Conservation (phyloP, 129 eudicot genomes). For the Artemisia tridentata region DNA sequence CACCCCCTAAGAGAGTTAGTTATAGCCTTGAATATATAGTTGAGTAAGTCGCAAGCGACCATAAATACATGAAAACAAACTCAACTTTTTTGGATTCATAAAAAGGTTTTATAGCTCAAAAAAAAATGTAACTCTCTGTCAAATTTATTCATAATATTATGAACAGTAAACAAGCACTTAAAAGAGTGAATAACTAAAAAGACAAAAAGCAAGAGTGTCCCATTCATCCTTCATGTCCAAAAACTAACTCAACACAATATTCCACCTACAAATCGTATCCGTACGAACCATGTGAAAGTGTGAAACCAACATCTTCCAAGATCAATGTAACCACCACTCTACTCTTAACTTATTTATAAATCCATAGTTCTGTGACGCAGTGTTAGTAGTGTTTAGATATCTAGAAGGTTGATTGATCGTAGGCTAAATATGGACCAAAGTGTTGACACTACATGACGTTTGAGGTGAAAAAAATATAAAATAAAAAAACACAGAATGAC, state of each 20-base stretch:
- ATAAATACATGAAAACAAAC: neutral
- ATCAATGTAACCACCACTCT: neutral
- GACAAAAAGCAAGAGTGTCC: neutral
- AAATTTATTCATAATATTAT: neutral
- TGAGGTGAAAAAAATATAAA: too few species aligned
- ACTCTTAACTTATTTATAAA: neutral
- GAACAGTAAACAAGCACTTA: neutral
- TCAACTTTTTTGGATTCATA: neutral
- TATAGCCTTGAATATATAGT: neutral
- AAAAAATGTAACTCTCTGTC: neutral
- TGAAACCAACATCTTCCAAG: neutral
- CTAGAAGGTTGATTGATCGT: too few species aligned
- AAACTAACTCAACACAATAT: neutral
- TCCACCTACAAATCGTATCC: neutral
- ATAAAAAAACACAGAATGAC: too few species aligned
- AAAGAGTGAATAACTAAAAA: neutral
- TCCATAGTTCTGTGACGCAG: too few species aligned
- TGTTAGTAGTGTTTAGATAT: too few species aligned
- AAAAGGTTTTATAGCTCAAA: neutral
- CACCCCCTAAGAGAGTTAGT: neutral
- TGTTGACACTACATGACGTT: too few species aligned
- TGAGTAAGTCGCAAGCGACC: neutral
- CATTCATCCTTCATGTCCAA: neutral
- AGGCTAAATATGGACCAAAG: too few species aligned
- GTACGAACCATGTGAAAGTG: neutral